Conservation (phyloP, 2,329 filamentous ascomycete species). For the Paracoccidioides brasiliensis region DNA sequence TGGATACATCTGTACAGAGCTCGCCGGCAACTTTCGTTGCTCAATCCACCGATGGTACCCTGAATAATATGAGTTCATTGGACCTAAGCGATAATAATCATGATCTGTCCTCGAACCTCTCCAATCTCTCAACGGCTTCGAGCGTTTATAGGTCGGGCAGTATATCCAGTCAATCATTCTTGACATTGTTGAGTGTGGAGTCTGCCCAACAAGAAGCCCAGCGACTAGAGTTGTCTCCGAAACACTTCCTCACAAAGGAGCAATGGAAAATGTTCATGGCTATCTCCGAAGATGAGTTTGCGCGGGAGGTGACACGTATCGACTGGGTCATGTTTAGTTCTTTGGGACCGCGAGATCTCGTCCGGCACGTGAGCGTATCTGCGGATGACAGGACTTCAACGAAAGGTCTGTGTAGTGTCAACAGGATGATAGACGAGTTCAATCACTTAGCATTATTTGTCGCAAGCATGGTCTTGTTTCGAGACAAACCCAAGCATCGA, state of each 20-base stretch:
- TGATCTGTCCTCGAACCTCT: slow-evolving; percentile 27
- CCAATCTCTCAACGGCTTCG: slow-evolving; percentile 28
- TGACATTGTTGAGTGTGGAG: slow-evolving; percentile 38
- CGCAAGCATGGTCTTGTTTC: slow-evolving; percentile 68
- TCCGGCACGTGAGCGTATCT: slow-evolving; percentile 75
- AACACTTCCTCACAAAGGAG: slow-evolving; percentile 61
- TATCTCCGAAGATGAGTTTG: slow-evolving; percentile 69
- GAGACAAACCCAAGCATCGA: slow-evolving; percentile 92
- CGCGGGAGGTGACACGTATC: slow-evolving; percentile 82
- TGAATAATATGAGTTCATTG: slow-evolving; percentile 26
- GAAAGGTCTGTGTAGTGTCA: slow-evolving; percentile 69
- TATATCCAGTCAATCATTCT: slow-evolving; percentile 30
- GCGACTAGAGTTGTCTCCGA: slow-evolving; percentile 55
- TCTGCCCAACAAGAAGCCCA: slow-evolving; percentile 69
- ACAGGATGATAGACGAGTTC: slow-evolving; percentile 88
- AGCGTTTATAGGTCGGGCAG: slow-evolving; percentile 27
- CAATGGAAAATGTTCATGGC: slow-evolving; percentile 89
- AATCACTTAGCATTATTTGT: slow-evolving; percentile 77
- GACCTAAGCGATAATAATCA: slow-evolving; percentile 28
- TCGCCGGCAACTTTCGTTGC: slow-evolving; percentile 24
- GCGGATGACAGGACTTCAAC: slow-evolving; percentile 39
- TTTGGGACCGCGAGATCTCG: slow-evolving; percentile 81
- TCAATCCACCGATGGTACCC: slow-evolving; percentile 20
- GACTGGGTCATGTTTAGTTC: slow-evolving; percentile 98
- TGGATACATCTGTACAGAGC: slow-evolving; percentile 29